Conservation (phyloP, 108 stramenopile species). For the Skeletonema marinoi region DNA sequence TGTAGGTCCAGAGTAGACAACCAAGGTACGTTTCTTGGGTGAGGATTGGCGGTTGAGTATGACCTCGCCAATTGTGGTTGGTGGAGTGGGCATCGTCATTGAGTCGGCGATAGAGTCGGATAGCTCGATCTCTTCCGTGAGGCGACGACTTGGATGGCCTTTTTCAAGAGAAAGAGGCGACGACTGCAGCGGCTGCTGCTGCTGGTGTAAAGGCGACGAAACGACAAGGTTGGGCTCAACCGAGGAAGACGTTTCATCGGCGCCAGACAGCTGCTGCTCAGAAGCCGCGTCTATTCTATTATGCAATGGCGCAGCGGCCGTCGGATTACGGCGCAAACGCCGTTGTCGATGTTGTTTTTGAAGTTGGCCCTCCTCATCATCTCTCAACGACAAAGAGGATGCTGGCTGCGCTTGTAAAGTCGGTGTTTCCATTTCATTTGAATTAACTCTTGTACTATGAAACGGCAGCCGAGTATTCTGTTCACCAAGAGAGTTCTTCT, state of each 20-base stretch:
- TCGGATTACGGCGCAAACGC: background rate
- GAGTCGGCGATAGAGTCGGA: background rate
- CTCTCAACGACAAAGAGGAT: no score
- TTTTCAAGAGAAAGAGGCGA: background rate
- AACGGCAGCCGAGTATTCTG: no score
- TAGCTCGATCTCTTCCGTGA: background rate
- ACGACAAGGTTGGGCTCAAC: background rate
- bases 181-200: background rate
- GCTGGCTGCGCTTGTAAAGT: no score
- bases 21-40: slow-evolving; percentile 44
- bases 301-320: background rate
- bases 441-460: no score
- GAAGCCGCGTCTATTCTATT: no score
- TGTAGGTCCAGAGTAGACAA: slow-evolving; percentile 58
- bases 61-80: slow-evolving; percentile 15
- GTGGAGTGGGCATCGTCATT: background rate
- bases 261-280: background rate
- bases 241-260: background rate
- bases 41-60: slow-evolving; percentile 10
- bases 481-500: no score
- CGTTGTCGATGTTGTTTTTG: no score
- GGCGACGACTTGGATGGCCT: background rate
- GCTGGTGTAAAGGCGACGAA: background rate
- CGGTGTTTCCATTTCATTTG: no score
- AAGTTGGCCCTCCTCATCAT: no score